Percentiles rank a stretch among this genome's conserved stretches.
phyloP scores from a whole-genome alignment of 495 filamentous ascomycete genomes.

The Penicillium crystallinum region DNA sequence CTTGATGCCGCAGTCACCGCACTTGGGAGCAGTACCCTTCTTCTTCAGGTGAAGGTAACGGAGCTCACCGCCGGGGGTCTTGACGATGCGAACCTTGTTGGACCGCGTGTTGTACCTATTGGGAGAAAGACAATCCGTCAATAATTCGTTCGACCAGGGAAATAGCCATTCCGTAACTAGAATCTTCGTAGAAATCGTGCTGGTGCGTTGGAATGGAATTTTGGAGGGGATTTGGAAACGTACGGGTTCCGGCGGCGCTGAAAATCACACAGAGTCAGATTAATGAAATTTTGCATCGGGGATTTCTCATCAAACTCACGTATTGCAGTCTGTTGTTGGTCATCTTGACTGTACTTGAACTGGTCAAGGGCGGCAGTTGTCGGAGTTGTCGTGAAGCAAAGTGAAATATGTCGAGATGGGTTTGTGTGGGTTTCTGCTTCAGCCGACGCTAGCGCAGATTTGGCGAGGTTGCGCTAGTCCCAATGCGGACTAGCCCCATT shows the following conservation, averaged over 20 bases:
- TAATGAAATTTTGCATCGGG: slow-evolving; percentile 16
- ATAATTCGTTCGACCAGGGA: slow-evolving; percentile 21
- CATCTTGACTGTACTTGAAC: slow-evolving; percentile 55
- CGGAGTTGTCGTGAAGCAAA: slow-evolving; percentile 41
- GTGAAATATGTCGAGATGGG: slow-evolving; percentile 41
- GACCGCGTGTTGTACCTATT: slow-evolving; percentile 90
- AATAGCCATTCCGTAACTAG: neutral
- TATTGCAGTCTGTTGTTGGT: slow-evolving; percentile 68
- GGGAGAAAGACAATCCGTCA: slow-evolving; percentile 28
- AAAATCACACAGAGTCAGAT: slow-evolving; percentile 13
- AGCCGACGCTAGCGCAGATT: slow-evolving; percentile 44
- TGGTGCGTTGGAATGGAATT: slow-evolving; percentile 13
- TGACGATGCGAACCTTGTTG: slow-evolving; percentile 93
- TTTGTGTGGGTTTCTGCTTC: slow-evolving; percentile 49
- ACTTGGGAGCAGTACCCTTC: slow-evolving; percentile 92
- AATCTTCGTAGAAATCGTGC: slow-evolving; percentile 16
- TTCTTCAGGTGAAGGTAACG: slow-evolving; percentile 99
- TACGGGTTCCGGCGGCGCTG: slow-evolving; percentile 89
- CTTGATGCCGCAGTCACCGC: slow-evolving; percentile 97
- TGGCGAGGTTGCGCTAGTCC: slow-evolving; percentile 43
- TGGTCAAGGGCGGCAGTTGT: slow-evolving; percentile 53
- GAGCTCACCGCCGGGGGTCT: slow-evolving; percentile 91
- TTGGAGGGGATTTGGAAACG: slow-evolving; percentile 40
- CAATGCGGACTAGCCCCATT: slow-evolving; percentile 23
- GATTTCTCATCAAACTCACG: slow-evolving; percentile 45